Evolutionary conservation across 176 grass and related monocot species (phyloP).

Genomic region (Musa acuminata): DNA sequence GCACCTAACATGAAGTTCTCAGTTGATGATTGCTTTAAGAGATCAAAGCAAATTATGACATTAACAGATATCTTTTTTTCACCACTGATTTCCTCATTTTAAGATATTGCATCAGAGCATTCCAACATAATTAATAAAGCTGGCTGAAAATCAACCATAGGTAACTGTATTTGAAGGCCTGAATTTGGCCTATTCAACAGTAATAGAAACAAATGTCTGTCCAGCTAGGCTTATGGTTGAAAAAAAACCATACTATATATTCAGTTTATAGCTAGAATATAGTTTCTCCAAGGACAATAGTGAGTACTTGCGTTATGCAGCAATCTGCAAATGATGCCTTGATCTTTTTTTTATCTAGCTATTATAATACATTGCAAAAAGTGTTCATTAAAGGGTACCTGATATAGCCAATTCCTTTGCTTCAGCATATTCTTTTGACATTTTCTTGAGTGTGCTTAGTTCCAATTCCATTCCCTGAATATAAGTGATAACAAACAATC

Average conservation of each 20-base stretch:
- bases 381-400: not conserved
- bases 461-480: not conserved
- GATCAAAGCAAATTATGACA: not conserved
- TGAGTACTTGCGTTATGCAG: not conserved
- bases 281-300: not conserved
- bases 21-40: not conserved
- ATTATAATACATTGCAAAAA: not conserved
- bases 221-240: not conserved
- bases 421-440: slow-evolving; percentile 8
- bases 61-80: not conserved
- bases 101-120: not conserved
- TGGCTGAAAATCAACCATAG: not conserved
- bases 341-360: no score
- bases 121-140: not conserved
- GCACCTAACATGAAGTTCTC: not conserved
- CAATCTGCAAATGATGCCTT: no score
- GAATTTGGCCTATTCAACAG: not conserved
- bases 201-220: not conserved
- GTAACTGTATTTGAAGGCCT: not conserved
- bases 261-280: not conserved
- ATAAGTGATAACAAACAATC: not conserved
- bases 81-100: not conserved
- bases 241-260: no score
- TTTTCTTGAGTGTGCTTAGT: not conserved
- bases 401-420: slow-evolving; percentile 5